Evolutionary conservation across 192 early-diverging fungal genomes (phyloP).

Genomic region (Diversispora epigaea): DNA sequence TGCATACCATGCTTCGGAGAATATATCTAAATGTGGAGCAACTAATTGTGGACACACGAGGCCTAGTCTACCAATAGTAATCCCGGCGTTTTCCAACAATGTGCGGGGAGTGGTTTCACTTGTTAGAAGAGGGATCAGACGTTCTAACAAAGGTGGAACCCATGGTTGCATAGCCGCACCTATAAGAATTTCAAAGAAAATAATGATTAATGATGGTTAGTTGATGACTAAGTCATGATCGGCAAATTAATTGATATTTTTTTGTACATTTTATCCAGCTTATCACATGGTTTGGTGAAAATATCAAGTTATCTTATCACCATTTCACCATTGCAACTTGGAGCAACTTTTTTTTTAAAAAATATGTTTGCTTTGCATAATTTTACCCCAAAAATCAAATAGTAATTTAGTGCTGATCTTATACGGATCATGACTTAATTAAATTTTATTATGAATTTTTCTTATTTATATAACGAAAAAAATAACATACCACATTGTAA

Average conservation of each 20-base stretch:
- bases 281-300: too few relatives aligned
- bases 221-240: not conserved
- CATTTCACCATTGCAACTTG: too few relatives aligned
- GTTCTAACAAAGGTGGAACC: slow-evolving; percentile 75
- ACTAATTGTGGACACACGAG: slow-evolving; percentile 77
- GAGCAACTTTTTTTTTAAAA: too few relatives aligned
- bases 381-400: too few relatives aligned
- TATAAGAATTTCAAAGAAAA: slow-evolving; percentile 27
- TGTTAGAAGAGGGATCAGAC: slow-evolving; percentile 81
- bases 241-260: too few relatives aligned
- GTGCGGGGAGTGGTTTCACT: slow-evolving; percentile 65
- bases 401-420: too few relatives aligned
- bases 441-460: too few relatives aligned
- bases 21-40: slow-evolving; percentile 81
- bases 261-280: too few relatives aligned
- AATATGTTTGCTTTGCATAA: too few relatives aligned
- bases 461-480: slow-evolving; percentile 30
- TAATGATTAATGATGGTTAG: slow-evolving; percentile 8
- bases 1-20: slow-evolving; percentile 76
- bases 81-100: slow-evolving; percentile 93
- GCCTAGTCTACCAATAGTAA: slow-evolving; percentile 97
- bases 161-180: slow-evolving; percentile 79
- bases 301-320: too few relatives aligned
- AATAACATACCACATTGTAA: slow-evolving; percentile 63
- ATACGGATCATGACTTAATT: too few relatives aligned